Evolutionary conservation across 2,329 filamentous ascomycete species (phyloP).

Genomic region (Apiospora saccharicola): DNA sequence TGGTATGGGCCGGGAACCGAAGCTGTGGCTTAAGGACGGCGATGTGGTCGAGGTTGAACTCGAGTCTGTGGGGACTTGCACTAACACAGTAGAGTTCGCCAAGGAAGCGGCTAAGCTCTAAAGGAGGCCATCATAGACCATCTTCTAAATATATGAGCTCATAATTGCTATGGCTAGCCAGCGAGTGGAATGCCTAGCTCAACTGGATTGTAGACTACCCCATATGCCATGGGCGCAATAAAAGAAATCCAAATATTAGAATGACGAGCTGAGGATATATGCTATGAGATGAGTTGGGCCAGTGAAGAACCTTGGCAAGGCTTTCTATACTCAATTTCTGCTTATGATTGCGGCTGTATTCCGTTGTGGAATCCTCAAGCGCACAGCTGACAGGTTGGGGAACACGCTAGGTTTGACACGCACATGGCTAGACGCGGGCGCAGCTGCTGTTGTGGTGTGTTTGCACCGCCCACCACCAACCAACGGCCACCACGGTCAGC

Average conservation of each 20-base stretch:
- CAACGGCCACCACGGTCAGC: neutral
- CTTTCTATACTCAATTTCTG: neutral
- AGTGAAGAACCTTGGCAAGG: neutral
- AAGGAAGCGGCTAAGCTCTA: conserved; percentile 46
- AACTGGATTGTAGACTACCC: neutral
- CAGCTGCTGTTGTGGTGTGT: neutral
- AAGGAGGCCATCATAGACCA: neutral
- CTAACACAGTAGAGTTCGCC: conserved; percentile 57
- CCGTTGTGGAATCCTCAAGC: neutral
- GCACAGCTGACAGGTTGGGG: conserved; percentile 7
- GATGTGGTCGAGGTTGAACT: conserved; percentile 74
- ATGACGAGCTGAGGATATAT: neutral
- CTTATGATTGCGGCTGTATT: neutral
- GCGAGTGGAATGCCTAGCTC: neutral
- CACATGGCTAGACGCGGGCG: neutral
- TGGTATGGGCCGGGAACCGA: conserved; percentile 72
- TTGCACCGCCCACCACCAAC: neutral
- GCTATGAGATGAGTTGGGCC: neutral
- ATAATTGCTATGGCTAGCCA: neutral
- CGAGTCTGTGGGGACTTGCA: conserved; percentile 69
- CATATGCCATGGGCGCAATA: neutral
- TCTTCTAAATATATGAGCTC: neutral
- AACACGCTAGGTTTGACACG: neutral
- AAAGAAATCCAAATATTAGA: neutral
- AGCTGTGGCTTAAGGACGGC: conserved; percentile 73